Evolutionary conservation across 257 asterid species (phyloP), one percentile per base, ranked within the genome.

Genomic region (Cruciata laevipes): DNA sequence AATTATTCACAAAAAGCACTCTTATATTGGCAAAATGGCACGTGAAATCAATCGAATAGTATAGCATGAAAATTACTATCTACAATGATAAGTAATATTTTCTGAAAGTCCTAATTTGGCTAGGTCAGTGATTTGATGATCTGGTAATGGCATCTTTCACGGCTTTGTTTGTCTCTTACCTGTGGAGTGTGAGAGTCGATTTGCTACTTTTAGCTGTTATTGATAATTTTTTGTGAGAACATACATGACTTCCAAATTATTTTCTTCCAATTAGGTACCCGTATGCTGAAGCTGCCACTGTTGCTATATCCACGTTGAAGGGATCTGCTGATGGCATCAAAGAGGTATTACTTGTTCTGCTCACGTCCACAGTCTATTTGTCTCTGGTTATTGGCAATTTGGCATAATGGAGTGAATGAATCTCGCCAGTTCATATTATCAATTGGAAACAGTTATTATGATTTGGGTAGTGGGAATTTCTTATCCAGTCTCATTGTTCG

Each of bases 251-350:
- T 61, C 69, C 76, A 37, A 76, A 61, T 14, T 42, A 49, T 60
- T 69, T 10, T 20, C 10, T 20, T 35, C 65, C 59, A 67, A 53
- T 25, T 84, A 94, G 99, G 58, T 94, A 94, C 78, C 99, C 99
- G 57, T 87, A 30, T 59, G 89, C 87, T 69, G 93, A 90, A 83
- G 99, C 97, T 77, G 97, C 99, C 65, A 61, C 82, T 38, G 95
- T 90, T 76, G 96, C 99, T 72, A 76, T 94, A 75, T 85, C 96
- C 59, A 81, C 97, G 1, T 68, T 88, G 58, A 87, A 78, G 82
- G 95, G 83, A 80, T 84, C 65, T 69, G 83, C 83, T 3, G 82
- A 79, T 70, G 83, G 84, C 69, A 73, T 90, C 68, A 88, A 85
- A 77, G 96, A 90, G 96, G 99, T 94, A 87, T 35, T 63, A 35